Conservation (phyloP, 1,139 yeast genomes). For the Neolecta irregularis region DNA sequence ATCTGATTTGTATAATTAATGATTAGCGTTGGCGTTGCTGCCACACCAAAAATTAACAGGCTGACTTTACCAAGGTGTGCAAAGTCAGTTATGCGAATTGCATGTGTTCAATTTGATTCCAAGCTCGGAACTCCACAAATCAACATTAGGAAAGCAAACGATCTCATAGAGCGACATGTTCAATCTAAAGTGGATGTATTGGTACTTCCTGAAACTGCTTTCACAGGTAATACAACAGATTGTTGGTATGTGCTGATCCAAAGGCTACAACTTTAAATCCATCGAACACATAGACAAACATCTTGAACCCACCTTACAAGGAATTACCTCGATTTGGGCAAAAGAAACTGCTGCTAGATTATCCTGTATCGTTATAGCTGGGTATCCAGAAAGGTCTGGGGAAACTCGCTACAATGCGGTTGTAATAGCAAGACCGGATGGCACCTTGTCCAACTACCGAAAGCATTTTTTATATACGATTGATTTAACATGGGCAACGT, state of each 20-base stretch:
- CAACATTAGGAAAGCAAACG: too few relatives aligned
- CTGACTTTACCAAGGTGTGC: too few relatives aligned
- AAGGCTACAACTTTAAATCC: slow-evolving; percentile 55
- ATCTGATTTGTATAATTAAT: too few relatives aligned
- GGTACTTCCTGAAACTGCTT: slow-evolving; percentile 68
- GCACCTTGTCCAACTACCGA: slow-evolving; percentile 52
- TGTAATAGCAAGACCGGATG: slow-evolving; percentile 43
- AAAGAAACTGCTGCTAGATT: slow-evolving; percentile 34
- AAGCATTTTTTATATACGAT: slow-evolving; percentile 66
- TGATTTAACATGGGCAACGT: slow-evolving; percentile 67
- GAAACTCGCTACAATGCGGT: slow-evolving; percentile 48
- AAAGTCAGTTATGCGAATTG: too few relatives aligned
- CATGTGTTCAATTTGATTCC: too few relatives aligned
- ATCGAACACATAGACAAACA: slow-evolving; percentile 43
- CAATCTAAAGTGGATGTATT: slow-evolving; percentile 31
- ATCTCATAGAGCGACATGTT: too few relatives aligned
- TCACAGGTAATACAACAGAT: too few relatives aligned
- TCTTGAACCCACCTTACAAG: slow-evolving; percentile 35
- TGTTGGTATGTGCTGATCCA: too few relatives aligned
- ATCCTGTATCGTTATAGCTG: slow-evolving; percentile 57
- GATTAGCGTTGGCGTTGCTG: too few relatives aligned
- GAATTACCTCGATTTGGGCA: slow-evolving; percentile 32
- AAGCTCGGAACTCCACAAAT: too few relatives aligned
- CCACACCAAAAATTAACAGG: too few relatives aligned
- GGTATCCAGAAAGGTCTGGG: slow-evolving; percentile 53